phyloP scores from a whole-genome alignment of 495 filamentous ascomycete species.

The Tuber brumale region DNA sequence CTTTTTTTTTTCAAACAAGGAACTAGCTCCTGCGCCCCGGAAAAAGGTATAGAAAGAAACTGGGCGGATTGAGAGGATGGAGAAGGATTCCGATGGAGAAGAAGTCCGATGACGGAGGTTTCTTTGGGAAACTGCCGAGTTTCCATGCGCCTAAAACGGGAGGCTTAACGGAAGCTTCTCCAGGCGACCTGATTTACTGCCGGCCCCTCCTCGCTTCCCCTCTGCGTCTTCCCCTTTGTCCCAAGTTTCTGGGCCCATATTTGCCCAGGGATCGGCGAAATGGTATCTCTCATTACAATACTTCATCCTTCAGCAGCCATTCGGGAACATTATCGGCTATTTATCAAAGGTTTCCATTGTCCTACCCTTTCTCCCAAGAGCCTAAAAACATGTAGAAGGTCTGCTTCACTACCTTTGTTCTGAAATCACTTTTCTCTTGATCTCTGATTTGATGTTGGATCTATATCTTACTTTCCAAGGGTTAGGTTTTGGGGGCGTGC shows the following conservation, averaged over 20 bases:
- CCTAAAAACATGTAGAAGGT: neutral
- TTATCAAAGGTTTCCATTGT: neutral
- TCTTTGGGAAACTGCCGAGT: neutral
- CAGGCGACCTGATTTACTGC: neutral
- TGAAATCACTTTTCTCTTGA: neutral
- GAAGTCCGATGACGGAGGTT: neutral
- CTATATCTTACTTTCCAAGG: neutral
- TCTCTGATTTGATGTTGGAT: neutral
- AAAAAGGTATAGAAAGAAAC: neutral
- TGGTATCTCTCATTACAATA: neutral
- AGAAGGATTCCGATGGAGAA: neutral
- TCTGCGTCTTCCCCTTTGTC: neutral
- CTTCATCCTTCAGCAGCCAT: neutral
- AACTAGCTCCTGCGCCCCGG: neutral
- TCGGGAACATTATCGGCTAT: neutral
- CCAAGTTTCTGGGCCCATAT: neutral
- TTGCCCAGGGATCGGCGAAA: neutral
- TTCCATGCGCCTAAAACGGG: neutral
- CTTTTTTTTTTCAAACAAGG: neutral
- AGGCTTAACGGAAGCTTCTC: neutral
- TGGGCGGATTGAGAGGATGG: neutral
- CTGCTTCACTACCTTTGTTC: neutral
- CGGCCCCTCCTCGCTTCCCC: neutral
- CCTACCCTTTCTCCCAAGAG: neutral
- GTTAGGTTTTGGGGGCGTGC: neutral